Evolutionary conservation across 352 stramenopile genomes (phyloP), one percentile per base, ranked within the genome.

Genomic region (Phytopythium cucurbitacearum): DNA sequence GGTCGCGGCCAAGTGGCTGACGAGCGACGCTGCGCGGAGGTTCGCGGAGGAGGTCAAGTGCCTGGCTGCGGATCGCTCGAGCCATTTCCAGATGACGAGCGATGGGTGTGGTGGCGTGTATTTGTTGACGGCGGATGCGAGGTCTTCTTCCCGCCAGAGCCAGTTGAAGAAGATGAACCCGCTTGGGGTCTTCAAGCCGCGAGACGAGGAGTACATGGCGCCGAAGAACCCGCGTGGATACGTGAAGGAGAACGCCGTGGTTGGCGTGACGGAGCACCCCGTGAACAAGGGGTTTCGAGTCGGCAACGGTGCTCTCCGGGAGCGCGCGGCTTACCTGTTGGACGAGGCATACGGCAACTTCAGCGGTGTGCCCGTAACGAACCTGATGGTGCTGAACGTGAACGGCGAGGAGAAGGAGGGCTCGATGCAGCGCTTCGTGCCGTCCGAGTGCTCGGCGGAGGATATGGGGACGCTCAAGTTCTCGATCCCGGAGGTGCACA

Each of bases 151-250:
- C 48, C 84, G 34, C 57, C 71, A 10, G 40, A 72, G n/a, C 37
- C 57, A 34, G 46, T 44, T 1, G 51, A 61, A 52, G 35, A 68
- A 75, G 51, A 61, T 53, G 7, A 56, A 56, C 16, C 64, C 77
- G 2, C 60, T 95, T 12, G 85, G 74, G 1, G 75, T 99, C 11
- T 99, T 99, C 68, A 99, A 99, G 72, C 97, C 97, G 6, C 77
- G 91, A 12, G 96, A 99, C 62, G 97, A 99, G 71, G 97, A 99
- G 74, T 98, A 98, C 50, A 99, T 99, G 79, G 96, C 96, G 2
- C 89, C 95, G 38, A 98, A 99, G 76, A 99, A 99, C 76, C 97
- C 97, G 10, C 85, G 97, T 57, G 94, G 93, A 5, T 98, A 98
- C 54, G 81, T 98, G 35, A 84, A 89, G 66, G 81, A 91, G 51